Evolutionary conservation across 345 rosid species (phyloP).

Genomic region (Lepidium didymum): DNA sequence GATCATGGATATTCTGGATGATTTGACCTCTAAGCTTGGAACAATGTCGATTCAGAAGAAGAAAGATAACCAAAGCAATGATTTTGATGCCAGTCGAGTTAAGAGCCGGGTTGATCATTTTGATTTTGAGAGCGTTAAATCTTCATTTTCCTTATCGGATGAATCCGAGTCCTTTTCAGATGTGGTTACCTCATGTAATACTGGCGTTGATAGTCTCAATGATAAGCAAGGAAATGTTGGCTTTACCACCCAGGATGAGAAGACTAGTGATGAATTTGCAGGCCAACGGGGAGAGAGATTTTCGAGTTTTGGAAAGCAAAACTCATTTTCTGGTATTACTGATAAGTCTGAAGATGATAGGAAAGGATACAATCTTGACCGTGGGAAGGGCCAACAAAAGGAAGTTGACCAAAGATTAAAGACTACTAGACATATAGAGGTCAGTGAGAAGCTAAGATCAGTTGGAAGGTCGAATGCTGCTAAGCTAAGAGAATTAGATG

Average conservation of each 20-base stretch:
- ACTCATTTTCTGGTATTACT: conserved; percentile 17
- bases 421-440: conserved; percentile 30
- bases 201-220: conserved; percentile 12
- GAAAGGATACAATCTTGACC: conserved; percentile 4
- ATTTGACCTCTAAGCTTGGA: conserved; percentile 68
- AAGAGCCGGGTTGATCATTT: conserved; percentile 1
- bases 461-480: conserved; percentile 35
- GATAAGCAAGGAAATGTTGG: conserved; percentile 14
- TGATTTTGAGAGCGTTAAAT: conserved; percentile 39
- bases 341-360: conserved; percentile 29
- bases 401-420: conserved; percentile 16
- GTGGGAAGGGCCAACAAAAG: conserved; percentile 22
- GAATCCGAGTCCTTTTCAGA: conserved; percentile 14
- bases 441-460: conserved; percentile 31
- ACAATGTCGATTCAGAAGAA: conserved; percentile 67
- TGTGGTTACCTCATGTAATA: background rate
- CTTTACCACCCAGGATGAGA: conserved; percentile 17
- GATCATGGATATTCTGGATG: conserved; percentile 73
- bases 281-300: conserved; percentile 12
- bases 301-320: conserved; percentile 11
- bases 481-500: conserved; percentile 30
- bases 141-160: conserved; percentile 43
- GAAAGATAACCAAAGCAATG: conserved; percentile 20
- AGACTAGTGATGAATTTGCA: background rate
- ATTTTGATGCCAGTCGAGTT: background rate